phyloP scores from a whole-genome alignment of 805 yeast species.

The Monosporozyma solicola region DNA sequence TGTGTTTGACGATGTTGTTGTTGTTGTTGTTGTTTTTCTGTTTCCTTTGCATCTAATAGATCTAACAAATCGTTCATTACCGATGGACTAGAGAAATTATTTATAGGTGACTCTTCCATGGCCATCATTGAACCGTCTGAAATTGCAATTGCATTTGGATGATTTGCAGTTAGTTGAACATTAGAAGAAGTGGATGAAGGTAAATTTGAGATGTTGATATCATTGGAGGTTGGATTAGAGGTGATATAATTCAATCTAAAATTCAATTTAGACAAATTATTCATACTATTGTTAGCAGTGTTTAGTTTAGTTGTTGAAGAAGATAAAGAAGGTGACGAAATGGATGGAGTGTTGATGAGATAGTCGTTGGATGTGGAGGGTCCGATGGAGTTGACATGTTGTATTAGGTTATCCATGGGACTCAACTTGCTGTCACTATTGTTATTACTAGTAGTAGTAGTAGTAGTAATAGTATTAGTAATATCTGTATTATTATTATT shows the following conservation, averaged over 20 bases:
- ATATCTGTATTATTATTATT: not conserved
- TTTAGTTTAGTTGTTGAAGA: slow-evolving; percentile 10
- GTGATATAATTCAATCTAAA: not conserved
- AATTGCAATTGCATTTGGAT: not conserved
- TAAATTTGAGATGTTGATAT: not conserved
- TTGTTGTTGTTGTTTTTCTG: slow-evolving; percentile 4
- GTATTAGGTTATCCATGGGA: not conserved
- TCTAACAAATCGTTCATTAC: slow-evolving; percentile 24
- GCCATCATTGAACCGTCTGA: not conserved
- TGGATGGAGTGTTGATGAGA: not conserved
- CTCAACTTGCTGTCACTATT: not conserved
- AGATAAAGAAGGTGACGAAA: slow-evolving; percentile 5
- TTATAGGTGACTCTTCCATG: slow-evolving; percentile 1
- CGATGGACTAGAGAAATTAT: slow-evolving; percentile 11
- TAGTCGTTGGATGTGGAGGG: not conserved
- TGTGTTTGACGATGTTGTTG: not conserved
- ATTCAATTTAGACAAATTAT: slow-evolving; percentile 6
- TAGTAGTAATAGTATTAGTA: not conserved
- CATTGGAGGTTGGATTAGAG: not conserved
- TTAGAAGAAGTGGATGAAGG: not conserved
- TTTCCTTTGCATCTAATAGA: slow-evolving; percentile 15
- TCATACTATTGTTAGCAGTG: slow-evolving; percentile 8
- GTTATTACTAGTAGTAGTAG: not conserved
- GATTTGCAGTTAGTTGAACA: not conserved
- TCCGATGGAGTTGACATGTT: not conserved